Evolutionary conservation across 805 yeast species (phyloP).

Genomic region (Candida orba): DNA sequence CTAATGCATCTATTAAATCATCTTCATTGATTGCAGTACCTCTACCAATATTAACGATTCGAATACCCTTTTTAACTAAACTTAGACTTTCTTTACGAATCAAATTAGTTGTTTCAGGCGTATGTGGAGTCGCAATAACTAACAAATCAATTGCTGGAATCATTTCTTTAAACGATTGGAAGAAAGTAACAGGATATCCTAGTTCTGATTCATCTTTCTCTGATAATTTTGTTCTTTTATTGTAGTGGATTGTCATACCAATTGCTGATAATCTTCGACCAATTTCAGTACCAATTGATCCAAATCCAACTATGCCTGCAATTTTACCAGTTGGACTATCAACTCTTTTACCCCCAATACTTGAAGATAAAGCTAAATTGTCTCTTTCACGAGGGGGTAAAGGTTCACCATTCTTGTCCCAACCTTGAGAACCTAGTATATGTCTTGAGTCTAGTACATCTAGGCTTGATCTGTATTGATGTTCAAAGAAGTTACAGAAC

Average conservation of each 20-base stretch:
- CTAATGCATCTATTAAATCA: constrained; percentile 54
- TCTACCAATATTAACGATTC: constrained; percentile 70
- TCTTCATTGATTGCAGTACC: constrained; percentile 62
- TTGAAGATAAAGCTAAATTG: constrained; percentile 34
- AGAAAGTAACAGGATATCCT: constrained; percentile 40
- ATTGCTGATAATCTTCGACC: constrained; percentile 47
- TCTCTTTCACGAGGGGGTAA: constrained; percentile 25
- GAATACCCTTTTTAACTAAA: constrained; percentile 43
- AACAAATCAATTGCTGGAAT: constrained; percentile 44
- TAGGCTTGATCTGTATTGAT: constrained; percentile 30
- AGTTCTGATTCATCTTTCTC: constrained; percentile 29
- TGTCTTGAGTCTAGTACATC: constrained; percentile 41
- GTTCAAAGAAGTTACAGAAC: constrained; percentile 42
- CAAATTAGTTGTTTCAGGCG: constrained; percentile 48
- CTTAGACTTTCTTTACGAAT: constrained; percentile 42
- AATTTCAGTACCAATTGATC: constrained; percentile 62
- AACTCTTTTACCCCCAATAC: constrained; percentile 38
- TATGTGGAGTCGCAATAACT: constrained; percentile 61
- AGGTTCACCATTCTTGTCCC: constrained; percentile 29
- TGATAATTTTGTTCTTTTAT: constrained; percentile 44
- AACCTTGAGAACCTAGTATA: constrained; percentile 25
- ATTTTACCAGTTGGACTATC: constrained; percentile 50
- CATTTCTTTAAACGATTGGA: constrained; percentile 37
- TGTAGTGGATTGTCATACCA: constrained; percentile 59
- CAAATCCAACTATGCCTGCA: constrained; percentile 67